Evolutionary conservation across 768 basidiomycete genomes (phyloP).

Genomic region (Agrocybe pediades): DNA sequence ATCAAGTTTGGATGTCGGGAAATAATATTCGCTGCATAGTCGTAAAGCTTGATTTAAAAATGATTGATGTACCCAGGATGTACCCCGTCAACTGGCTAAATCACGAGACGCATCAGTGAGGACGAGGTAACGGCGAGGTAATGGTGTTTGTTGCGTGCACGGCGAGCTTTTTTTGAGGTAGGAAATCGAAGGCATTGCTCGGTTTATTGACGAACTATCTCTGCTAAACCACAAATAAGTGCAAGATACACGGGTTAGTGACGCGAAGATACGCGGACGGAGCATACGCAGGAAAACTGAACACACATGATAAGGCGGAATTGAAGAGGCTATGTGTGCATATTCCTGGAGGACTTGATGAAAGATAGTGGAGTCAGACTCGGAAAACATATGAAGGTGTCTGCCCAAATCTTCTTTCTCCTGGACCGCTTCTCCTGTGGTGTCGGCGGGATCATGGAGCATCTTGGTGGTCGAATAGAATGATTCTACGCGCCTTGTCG

Average conservation of each 20-base stretch:
- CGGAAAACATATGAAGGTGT: not conserved
- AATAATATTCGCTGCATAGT: no score
- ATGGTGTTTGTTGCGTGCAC: no score
- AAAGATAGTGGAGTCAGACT: not conserved
- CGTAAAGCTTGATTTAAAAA: no score
- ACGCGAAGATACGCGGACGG: constrained; percentile 1
- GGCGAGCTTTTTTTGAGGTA: no score
- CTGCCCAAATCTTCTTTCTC: not conserved
- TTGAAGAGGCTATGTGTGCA: not conserved
- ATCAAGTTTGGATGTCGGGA: no score
- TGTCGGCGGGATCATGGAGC: constrained; percentile 3
- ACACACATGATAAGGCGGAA: not conserved
- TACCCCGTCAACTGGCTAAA: no score
- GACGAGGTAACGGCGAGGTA: no score
- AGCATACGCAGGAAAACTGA: constrained; percentile 1
- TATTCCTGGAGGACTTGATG: not conserved
- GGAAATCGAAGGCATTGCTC: no score
- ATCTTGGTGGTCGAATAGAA: not conserved
- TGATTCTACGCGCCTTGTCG: not conserved
- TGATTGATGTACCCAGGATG: no score
- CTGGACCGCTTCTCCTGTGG: not conserved
- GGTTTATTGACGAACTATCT: no score
- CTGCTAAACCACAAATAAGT: no score
- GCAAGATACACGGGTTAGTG: not conserved
- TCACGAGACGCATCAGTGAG: no score